These are phyloP conservation scores for Lanmaoa pseudosensibilis DNA, from an alignment of 768 basidiomycete species.

Conservation along the genomic window DNA sequence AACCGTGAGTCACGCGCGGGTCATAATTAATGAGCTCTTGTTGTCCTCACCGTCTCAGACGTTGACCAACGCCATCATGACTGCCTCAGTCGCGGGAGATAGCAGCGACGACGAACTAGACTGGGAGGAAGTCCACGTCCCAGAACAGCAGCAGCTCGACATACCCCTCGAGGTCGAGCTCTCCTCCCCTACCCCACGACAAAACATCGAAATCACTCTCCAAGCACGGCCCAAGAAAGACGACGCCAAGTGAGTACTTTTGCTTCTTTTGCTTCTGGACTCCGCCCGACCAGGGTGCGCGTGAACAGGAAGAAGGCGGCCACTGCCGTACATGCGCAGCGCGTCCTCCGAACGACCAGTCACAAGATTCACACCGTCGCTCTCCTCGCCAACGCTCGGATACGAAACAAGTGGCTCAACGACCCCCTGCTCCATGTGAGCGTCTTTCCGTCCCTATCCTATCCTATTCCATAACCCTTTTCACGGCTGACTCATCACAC, in stretches of 20 bases:
- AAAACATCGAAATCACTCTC: slow-evolving; percentile 73
- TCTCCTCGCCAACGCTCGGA: slow-evolving; percentile 70
- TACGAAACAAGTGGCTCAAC: slow-evolving; percentile 83
- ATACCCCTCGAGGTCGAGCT: slow-evolving; percentile 25
- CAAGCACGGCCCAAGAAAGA: slow-evolving; percentile 42
- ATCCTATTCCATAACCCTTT: not conserved
- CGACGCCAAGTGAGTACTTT: slow-evolving; percentile 46
- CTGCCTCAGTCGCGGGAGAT: slow-evolving; percentile 19
- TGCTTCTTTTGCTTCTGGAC: not conserved
- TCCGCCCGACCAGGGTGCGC: slow-evolving; percentile 19
- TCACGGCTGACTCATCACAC: slow-evolving; percentile 5
- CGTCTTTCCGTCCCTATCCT: slow-evolving; percentile 1
- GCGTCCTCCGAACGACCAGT: slow-evolving; percentile 70
- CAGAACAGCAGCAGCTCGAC: slow-evolving; percentile 31
- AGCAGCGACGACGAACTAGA: slow-evolving; percentile 68
- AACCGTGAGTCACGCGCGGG: slow-evolving; percentile 12
- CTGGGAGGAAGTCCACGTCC: slow-evolving; percentile 77
- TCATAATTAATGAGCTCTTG: slow-evolving; percentile 7
- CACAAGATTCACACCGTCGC: slow-evolving; percentile 89
- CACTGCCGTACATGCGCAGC: slow-evolving; percentile 58
- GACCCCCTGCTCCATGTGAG: slow-evolving; percentile 80
- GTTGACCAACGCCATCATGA: slow-evolving; percentile 17
- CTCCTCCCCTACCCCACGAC: slow-evolving; percentile 36
- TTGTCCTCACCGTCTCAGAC: slow-evolving; percentile 3
- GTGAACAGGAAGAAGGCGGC: slow-evolving; percentile 44